A percentile compares a stretch with the other conserved stretches of the same genome.
Evolutionary conservation across 1,284 basidiomycete species (phyloP).

Genomic region (Ceratobasidium papillatum): DNA sequence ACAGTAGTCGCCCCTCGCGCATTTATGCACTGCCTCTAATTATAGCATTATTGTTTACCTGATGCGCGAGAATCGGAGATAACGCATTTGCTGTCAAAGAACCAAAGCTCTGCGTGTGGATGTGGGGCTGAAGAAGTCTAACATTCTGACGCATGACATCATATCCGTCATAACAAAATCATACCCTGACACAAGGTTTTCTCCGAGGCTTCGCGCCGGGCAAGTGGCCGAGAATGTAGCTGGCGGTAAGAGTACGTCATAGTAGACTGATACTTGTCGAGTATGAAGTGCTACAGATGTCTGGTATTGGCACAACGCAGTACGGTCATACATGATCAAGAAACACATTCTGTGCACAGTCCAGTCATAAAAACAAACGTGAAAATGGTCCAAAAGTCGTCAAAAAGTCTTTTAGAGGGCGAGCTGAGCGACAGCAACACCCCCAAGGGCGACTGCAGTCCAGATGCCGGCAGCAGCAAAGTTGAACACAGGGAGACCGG

Average conservation of each 20-base stretch:
- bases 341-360: neutral
- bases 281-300: neutral
- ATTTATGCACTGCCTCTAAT: neutral
- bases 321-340: neutral
- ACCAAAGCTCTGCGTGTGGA: no score
- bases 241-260: no score
- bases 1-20: neutral
- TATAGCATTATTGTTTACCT: no score
- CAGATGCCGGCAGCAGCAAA: slow-evolving; percentile 23
- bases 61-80: no score
- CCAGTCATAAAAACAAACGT: neutral
- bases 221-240: no score
- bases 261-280: no score
- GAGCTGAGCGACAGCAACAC: slow-evolving; percentile 16
- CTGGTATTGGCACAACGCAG: neutral
- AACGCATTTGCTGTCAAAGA: no score
- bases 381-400: neutral
- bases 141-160: no score
- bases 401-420: slow-evolving; percentile 14
- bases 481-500: neutral
- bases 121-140: no score
- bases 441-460: slow-evolving; percentile 19
- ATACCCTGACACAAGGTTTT: no score
- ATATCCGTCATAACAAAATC: no score
- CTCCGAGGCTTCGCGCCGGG: no score